Evolutionary conservation across 768 basidiomycete genomes (phyloP), one percentile per base, ranked within the genome.

Genomic region (Kwoniella mangroviensis): DNA sequence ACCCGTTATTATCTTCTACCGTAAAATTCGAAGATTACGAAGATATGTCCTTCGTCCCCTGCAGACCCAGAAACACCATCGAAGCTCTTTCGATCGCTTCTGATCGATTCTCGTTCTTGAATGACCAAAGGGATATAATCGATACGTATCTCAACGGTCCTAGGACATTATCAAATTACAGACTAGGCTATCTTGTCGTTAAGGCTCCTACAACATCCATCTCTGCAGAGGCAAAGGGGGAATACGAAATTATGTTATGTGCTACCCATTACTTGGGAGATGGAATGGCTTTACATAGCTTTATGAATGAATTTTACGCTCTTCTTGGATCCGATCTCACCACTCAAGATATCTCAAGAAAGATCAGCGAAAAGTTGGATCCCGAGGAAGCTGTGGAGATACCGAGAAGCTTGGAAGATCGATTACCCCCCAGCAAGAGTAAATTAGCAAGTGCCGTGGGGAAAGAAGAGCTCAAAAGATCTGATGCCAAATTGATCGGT

Each of bases 231-330:
- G 68, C 72, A n/a, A 63, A 72, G 40, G 74, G 64, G 41, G 81
- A 87, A 63, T 89, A 86, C 75, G 88, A 93, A 76, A 82, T 93
- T 64, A 84, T 92, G 71, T 86, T 94, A 58, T 90, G 89, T 72
- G 89, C 90, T 3, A 88, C 90, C 7, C 93, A 94, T 79, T 93
- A 90, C 81, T 81, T 93, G 57, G 92, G 92, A 21, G 93, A 94
- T 79, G 93, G 93, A 22, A 92, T 93, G 89, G 90, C 92, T 1
- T 85, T 93, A 19, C 92, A 93, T 82, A 86, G 88, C 69, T 91
- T 90, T 71, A 91, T 90, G 26, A 92, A 92, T 80, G 91, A 93
- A 73, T 89, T 93, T 78, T 90, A 93, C 79, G 81, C 84, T 19
- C 84, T 93, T 3, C 84, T 93, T 51, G 89, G 87, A 0, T 71